These are phyloP conservation scores for Trichosporon faecale DNA, from an alignment of 1,284 basidiomycete genomes.

Conservation along the genomic window DNA sequence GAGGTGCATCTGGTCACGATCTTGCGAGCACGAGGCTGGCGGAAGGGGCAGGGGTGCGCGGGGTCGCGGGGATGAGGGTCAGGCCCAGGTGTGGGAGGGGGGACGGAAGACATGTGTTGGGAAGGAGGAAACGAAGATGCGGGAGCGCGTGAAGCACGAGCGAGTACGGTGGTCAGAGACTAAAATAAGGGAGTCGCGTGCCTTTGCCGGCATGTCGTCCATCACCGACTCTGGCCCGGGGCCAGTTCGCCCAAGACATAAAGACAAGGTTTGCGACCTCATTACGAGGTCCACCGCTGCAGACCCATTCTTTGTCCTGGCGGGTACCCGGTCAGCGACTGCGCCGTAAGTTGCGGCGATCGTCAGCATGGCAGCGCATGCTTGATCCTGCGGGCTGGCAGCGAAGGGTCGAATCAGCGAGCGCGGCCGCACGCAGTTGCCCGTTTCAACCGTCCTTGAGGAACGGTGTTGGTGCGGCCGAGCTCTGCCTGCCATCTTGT, in stretches of 20 bases:
- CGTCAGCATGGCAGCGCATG: background rate
- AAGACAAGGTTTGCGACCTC: slow-evolving; percentile 7
- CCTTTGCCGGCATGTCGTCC: slow-evolving; percentile 10
- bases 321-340: background rate
- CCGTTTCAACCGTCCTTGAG: background rate
- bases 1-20: background rate
- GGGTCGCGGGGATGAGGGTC: background rate
- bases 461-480: background rate
- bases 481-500: background rate
- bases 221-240: background rate
- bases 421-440: background rate
- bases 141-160: slow-evolving; percentile 5
- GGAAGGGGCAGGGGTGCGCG: background rate
- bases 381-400: background rate
- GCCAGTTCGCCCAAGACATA: background rate
- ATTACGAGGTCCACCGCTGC: background rate
- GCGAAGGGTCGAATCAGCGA: background rate
- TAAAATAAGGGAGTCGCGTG: slow-evolving; percentile 9
- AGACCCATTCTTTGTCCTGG: background rate
- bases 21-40: background rate
- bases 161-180: background rate
- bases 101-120: slow-evolving; percentile 12
- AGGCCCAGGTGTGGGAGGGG: background rate
- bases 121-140: background rate
- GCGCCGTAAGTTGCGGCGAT: background rate